Percentiles rank a stretch among this genome's conserved stretches.
These are phyloP conservation scores for Citrus maxima DNA, from an alignment of 345 rosid genomes.

Conservation along the genomic window DNA sequence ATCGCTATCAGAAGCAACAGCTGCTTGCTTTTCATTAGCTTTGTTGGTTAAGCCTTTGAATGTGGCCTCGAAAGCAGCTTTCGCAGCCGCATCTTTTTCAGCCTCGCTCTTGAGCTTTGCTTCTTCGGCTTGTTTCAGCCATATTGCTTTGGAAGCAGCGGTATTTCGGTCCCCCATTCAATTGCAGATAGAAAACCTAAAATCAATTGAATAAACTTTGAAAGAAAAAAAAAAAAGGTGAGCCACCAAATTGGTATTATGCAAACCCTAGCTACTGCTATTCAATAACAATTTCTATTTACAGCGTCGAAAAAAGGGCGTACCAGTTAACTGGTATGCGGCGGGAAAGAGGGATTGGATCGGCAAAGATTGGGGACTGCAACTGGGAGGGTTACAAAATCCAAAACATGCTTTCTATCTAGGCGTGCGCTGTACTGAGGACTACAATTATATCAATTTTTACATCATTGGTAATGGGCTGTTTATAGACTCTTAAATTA, in stretches of 20 bases:
- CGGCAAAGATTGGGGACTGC: not conserved
- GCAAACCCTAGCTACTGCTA: not conserved
- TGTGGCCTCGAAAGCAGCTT: conserved; percentile 96
- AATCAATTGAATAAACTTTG: not conserved
- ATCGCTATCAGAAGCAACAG: conserved; percentile 52
- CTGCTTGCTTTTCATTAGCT: conserved; percentile 35
- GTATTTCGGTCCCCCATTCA: conserved; percentile 54
- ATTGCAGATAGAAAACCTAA: not conserved
- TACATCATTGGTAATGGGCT: too few relatives aligned
- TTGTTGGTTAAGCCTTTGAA: conserved; percentile 56
- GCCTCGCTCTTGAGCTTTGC: conserved; percentile 89
- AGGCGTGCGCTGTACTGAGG: too few relatives aligned
- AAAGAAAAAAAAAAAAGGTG: not conserved
- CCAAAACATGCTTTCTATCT: not conserved
- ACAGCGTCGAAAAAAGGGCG: not conserved
- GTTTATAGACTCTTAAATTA: too few relatives aligned
- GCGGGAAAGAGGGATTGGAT: not conserved
- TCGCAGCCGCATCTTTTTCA: conserved; percentile 89
- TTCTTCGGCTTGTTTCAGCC: conserved; percentile 98
- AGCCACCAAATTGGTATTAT: not conserved
- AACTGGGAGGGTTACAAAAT: too few relatives aligned
- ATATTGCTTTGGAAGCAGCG: conserved; percentile 56
- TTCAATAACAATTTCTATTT: too few relatives aligned
- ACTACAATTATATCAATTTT: too few relatives aligned
- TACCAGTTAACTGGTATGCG: not conserved